phyloP scores from a whole-genome alignment of 306 rosid genomes.

The Malus orientalis region DNA sequence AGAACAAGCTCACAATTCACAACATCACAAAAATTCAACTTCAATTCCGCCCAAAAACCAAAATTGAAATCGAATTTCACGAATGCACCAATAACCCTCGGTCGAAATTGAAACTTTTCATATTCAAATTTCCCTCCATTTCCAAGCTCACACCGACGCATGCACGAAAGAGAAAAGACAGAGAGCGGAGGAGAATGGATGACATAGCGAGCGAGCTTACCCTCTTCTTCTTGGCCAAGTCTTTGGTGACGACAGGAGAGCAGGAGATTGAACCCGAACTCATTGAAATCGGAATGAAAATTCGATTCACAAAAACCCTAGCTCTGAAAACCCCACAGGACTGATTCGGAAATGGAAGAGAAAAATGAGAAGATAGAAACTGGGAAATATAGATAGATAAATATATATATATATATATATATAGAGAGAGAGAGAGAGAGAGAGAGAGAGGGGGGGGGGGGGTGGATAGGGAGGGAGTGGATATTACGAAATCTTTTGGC shows the following conservation, averaged over 20 bases:
- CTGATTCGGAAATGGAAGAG: neutral
- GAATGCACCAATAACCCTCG: neutral
- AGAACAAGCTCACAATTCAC: neutral
- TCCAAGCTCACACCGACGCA: neutral
- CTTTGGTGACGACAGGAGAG: conserved; percentile 23
- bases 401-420: no score
- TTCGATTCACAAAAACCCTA: conserved; percentile 5
- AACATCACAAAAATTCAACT: neutral
- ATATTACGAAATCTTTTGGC: conserved; percentile 19
- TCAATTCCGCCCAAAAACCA: neutral
- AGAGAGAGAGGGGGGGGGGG: neutral
- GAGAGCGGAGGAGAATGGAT: neutral
- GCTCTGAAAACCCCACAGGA: neutral
- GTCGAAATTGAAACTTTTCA: neutral
- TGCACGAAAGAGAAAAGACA: neutral
- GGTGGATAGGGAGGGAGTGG: conserved; percentile 53
- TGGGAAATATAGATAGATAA: no score
- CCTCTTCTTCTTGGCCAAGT: conserved; percentile 43
- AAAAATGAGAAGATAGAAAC: neutral
- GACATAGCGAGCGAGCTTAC: neutral
- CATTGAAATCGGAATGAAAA: conserved; percentile 22
- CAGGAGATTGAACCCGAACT: conserved; percentile 25
- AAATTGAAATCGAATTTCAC: neutral
- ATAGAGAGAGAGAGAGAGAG: no score
- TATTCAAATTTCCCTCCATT: neutral